Evolutionary conservation across 768 basidiomycete species (phyloP).

Genomic region (Boletus insuetus): DNA sequence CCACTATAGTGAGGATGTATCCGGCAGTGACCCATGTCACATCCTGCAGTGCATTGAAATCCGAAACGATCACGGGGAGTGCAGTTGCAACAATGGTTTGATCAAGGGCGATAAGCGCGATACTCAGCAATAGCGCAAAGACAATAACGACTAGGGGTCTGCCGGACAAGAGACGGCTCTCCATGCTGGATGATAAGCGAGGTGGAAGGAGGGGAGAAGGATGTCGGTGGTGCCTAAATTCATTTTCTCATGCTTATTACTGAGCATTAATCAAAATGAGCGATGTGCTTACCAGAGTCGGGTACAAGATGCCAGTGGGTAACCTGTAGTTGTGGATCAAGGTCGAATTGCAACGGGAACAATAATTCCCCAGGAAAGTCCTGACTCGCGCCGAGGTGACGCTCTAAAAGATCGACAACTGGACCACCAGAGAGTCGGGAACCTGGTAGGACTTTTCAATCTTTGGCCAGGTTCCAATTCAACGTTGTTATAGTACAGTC

Average conservation of each 20-base stretch:
- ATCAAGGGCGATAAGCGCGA: constrained; percentile 13
- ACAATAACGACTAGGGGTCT: not conserved
- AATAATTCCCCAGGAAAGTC: not conserved
- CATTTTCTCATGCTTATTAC: not conserved
- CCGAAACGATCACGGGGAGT: constrained; percentile 36
- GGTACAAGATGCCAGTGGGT: no score
- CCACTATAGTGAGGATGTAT: constrained; percentile 55
- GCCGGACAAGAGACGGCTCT: constrained; percentile 7
- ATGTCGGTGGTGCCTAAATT: not conserved
- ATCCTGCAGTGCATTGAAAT: constrained; percentile 13
- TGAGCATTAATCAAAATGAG: not conserved
- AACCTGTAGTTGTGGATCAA: no score
- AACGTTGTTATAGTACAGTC: no score
- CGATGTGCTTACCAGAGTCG: not conserved
- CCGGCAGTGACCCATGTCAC: constrained; percentile 63
- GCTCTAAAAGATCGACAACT: no score
- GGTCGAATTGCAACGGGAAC: not conserved
- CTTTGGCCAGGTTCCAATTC: no score
- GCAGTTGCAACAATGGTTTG: constrained; percentile 60
- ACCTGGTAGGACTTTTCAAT: no score
- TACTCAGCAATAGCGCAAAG: constrained; percentile 5
- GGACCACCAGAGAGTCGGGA: no score
- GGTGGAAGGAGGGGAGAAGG: not conserved
- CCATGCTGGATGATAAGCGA: not conserved
- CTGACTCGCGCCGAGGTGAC: no score